Conservation (phyloP, 345 rosid species). For the Dovyalis caffra region DNA sequence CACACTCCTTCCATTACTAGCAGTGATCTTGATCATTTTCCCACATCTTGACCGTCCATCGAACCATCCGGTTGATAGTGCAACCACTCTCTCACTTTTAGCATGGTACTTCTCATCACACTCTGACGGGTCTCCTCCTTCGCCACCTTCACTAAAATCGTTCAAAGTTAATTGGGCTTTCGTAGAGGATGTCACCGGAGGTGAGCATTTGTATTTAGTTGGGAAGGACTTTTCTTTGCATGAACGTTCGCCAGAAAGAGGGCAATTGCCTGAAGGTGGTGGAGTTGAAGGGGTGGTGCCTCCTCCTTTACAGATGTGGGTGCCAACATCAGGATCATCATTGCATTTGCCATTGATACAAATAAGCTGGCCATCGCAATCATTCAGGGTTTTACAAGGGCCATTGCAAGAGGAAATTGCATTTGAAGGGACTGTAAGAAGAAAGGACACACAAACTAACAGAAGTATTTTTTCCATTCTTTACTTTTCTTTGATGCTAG, state of each 20-base stretch:
- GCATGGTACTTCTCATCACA: conserved; percentile 29
- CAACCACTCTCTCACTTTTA: conserved; percentile 27
- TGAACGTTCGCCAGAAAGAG: conserved; percentile 15
- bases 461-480: too few species aligned
- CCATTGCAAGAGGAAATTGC: conserved; percentile 42
- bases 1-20: conserved; percentile 22
- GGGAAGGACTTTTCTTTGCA: neutral
- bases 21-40: conserved; percentile 29
- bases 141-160: conserved; percentile 37
- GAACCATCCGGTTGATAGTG: conserved; percentile 46
- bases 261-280: conserved; percentile 9
- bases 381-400: conserved; percentile 31
- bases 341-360: conserved; percentile 37
- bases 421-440: conserved; percentile 2
- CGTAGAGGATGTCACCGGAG: conserved; percentile 26
- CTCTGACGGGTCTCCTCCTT: conserved; percentile 28
- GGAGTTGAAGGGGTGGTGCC: neutral
- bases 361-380: conserved; percentile 38
- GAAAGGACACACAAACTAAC: too few species aligned
- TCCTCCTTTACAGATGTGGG: conserved; percentile 27
- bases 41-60: conserved; percentile 28
- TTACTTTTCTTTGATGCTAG: too few species aligned
- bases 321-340: conserved; percentile 36
- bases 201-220: conserved; percentile 26
- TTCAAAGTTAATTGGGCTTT: conserved; percentile 31